Percentiles rank a stretch among this genome's conserved stretches.
Conservation (phyloP, 2,329 filamentous ascomycete species). For the Pseudodiploospora longispora region DNA sequence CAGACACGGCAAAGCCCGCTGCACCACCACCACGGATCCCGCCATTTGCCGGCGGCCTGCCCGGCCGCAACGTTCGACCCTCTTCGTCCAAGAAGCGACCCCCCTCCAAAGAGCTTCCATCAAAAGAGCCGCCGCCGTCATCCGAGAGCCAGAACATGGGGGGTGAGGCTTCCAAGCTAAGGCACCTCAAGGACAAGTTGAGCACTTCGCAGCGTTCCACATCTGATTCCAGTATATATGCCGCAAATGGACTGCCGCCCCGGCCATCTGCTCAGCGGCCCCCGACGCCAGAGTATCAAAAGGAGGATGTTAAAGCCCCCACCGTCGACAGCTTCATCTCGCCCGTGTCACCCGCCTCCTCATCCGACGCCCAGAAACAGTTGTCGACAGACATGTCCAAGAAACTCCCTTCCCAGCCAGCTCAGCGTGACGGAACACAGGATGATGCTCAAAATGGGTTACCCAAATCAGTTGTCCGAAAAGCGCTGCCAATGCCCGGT, state of each 20-base stretch:
- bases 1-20: constrained; percentile 1
- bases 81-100: neutral
- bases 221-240: constrained; percentile 3
- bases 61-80: constrained; percentile 21
- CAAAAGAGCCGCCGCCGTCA: constrained; percentile 9
- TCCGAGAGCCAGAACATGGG: constrained; percentile 23
- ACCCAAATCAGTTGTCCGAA: constrained; percentile 17
- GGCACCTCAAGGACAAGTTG: constrained; percentile 22
- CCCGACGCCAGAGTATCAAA: constrained; percentile 42
- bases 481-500: constrained; percentile 16
- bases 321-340: constrained; percentile 29
- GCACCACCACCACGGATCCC: constrained; percentile 8
- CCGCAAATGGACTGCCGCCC: constrained; percentile 1
- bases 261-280: constrained; percentile 26
- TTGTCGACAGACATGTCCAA: constrained; percentile 11
- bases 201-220: constrained; percentile 15
- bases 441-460: neutral
- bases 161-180: constrained; percentile 23
- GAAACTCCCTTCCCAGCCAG: constrained; percentile 9
- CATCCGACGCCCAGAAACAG: constrained; percentile 28
- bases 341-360: constrained; percentile 38
- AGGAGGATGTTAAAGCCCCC: constrained; percentile 32
- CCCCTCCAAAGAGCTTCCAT: neutral
- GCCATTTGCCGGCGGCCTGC: constrained; percentile 15
- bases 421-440: constrained; percentile 8